Base-by-base conservation (phyloP, 768 basidiomycete species). In the Leccinum broughii region DNA sequence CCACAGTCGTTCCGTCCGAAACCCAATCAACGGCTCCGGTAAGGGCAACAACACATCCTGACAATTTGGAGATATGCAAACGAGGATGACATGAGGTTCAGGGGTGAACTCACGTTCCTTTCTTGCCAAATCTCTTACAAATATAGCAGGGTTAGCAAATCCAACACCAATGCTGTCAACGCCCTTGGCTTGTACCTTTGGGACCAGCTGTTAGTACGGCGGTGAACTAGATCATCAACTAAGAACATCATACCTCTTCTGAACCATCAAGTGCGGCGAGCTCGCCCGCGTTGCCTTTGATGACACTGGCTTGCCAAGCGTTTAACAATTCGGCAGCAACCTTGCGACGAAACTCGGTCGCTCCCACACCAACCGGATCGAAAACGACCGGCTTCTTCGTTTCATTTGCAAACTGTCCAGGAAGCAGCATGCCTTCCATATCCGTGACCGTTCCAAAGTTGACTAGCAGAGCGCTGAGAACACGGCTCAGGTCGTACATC, bases 271-370 rank as follows among this genome's bases (percentile, higher is more conserved):
- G 72, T 0, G 89, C 83, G 0, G 87, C 93, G 22, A 98, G 85
- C 76, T 98, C 95, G 15, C 84, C 92, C 0, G 93, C 90, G 68
- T 98, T 97, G 4, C 95, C 95, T 75, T 98, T 98, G 75, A 98
- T 95, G 22, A 96, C 90, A 17, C 89, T 88, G 11, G 89, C 86
- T 73, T 95, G 93, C 85, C 90, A 96, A 24, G 77, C 75, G 59
- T 88, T 77, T 20, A 96, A 75, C 13, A 96, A 79, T 57, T 85
- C 92, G 86, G 70, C 53, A 15, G 67, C 64, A 13, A 79, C 81
- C 10, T 78, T 76, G 63, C 85, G 85, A 52, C 22, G 22, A 22
- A 22, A 22, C 22, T 22, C 95, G 3, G 90, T 91, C 1, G 95
- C 94, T 6, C 95, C 95, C 0, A 94, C 82, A 20, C 92, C 95